Evolutionary conservation across 768 basidiomycete species (phyloP).

Genomic region (Panaeolus papilionaceus): DNA sequence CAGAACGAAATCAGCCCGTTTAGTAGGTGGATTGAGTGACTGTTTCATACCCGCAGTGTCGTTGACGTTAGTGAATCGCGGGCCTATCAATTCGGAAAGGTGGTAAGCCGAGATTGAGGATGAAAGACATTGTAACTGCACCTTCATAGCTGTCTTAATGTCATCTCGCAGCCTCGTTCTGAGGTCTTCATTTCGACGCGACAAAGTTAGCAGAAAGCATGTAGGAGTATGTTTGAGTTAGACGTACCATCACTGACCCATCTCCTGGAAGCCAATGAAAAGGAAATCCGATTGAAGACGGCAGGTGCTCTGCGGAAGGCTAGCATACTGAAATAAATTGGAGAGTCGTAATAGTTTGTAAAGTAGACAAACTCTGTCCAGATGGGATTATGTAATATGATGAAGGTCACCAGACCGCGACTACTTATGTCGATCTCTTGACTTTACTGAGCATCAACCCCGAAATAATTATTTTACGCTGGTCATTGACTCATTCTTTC

Average conservation of each 20-base stretch:
- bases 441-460: too few relatives aligned
- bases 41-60: conserved; percentile 56
- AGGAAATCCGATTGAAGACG: neutral
- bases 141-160: conserved; percentile 76
- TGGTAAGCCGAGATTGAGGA: neutral
- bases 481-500: neutral
- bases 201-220: neutral
- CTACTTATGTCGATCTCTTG: neutral
- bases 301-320: neutral
- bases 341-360: neutral
- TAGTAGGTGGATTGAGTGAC: neutral
- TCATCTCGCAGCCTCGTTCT: conserved; percentile 56
- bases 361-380: too few relatives aligned
- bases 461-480: neutral
- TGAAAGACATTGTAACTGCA: conserved; percentile 30
- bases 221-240: neutral
- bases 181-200: conserved; percentile 47
- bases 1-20: neutral
- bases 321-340: neutral
- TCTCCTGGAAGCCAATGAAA: neutral
- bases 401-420: conserved; percentile 2
- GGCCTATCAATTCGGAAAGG: conserved; percentile 40
- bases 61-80: conserved; percentile 64
- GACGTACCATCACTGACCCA: neutral
- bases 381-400: neutral